Evolutionary conservation across 2,329 filamentous ascomycete species (phyloP).

Genomic region (Fusarium acutatum): DNA sequence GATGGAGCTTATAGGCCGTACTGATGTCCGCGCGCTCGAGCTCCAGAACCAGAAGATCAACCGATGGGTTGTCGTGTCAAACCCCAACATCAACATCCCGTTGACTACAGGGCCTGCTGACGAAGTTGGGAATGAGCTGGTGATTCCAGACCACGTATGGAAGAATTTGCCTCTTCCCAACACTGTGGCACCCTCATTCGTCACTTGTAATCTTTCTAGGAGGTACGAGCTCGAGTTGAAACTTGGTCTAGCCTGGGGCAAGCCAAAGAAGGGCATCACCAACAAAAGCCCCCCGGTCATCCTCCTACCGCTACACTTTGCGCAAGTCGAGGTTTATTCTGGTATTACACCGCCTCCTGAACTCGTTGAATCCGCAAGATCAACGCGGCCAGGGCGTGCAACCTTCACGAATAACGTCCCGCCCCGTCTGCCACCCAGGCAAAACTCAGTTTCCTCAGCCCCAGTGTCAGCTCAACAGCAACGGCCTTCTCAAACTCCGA

Average conservation of each 20-base stretch:
- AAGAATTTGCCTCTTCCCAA: constrained; percentile 76
- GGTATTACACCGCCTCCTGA: constrained; percentile 84
- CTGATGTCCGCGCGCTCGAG: constrained; percentile 80
- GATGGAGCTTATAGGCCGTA: constrained; percentile 82
- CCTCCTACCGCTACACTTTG: constrained; percentile 80
- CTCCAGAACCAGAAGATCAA: constrained; percentile 74
- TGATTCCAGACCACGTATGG: constrained; percentile 79
- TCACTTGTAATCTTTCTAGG: constrained; percentile 86
- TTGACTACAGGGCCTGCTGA: constrained; percentile 66
- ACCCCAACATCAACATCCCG: constrained; percentile 75
- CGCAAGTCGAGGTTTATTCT: constrained; percentile 80
- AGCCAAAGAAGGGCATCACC: constrained; percentile 51
- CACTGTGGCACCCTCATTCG: constrained; percentile 86
- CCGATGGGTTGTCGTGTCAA: constrained; percentile 79
- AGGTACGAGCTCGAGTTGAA: constrained; percentile 85
- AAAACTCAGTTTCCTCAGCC: constrained; percentile 39
- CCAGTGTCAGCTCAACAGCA: constrained; percentile 23
- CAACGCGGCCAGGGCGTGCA: constrained; percentile 51
- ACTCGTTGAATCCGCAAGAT: constrained; percentile 69
- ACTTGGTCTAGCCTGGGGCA: constrained; percentile 79
- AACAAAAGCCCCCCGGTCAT: constrained; percentile 70
- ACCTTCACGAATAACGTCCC: constrained; percentile 43
- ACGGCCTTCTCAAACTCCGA: constrained; percentile 35
- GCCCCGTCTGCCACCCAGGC: constrained; percentile 49
- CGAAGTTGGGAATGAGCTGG: constrained; percentile 70